Conservation (phyloP, 1,139 yeast genomes). For the Groenewaldozyma auringiensis region DNA sequence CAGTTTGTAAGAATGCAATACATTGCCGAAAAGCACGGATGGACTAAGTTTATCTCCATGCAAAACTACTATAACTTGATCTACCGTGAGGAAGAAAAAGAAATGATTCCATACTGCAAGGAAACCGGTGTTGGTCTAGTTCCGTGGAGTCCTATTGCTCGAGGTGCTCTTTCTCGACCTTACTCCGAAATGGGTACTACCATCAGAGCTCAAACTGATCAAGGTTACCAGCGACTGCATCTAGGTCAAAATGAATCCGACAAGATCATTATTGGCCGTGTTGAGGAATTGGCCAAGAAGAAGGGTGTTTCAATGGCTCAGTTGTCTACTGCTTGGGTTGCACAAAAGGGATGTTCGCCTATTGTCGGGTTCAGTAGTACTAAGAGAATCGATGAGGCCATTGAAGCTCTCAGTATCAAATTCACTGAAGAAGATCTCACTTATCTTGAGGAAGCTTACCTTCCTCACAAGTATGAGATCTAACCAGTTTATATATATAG, state of each 20-base stretch:
- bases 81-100: slow-evolving; percentile 52
- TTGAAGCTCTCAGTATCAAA: slow-evolving; percentile 38
- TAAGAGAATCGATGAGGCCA: slow-evolving; percentile 47
- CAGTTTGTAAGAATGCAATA: slow-evolving; percentile 41
- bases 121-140: slow-evolving; percentile 40
- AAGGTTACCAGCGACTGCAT: slow-evolving; percentile 18
- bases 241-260: slow-evolving; percentile 7
- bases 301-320: slow-evolving; percentile 44
- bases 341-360: slow-evolving; percentile 44
- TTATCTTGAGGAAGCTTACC: slow-evolving; percentile 46
- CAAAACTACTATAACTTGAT: slow-evolving; percentile 48
- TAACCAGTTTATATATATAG: too few species aligned
- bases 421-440: slow-evolving; percentile 41
- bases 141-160: slow-evolving; percentile 47
- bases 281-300: slow-evolving; percentile 45
- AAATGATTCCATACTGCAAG: slow-evolving; percentile 47
- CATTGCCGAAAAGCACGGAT: slow-evolving; percentile 43
- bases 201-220: slow-evolving; percentile 5
- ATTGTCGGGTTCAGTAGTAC: slow-evolving; percentile 48
- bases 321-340: slow-evolving; percentile 48
- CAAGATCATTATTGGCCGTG: slow-evolving; percentile 40
- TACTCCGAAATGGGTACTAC: slow-evolving; percentile 21
- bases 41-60: slow-evolving; percentile 51
- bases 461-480: too few species aligned
- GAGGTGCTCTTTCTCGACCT: slow-evolving; percentile 43